phyloP scores from a whole-genome alignment of 129 eudicot genomes.

The Tagetes erecta region DNA sequence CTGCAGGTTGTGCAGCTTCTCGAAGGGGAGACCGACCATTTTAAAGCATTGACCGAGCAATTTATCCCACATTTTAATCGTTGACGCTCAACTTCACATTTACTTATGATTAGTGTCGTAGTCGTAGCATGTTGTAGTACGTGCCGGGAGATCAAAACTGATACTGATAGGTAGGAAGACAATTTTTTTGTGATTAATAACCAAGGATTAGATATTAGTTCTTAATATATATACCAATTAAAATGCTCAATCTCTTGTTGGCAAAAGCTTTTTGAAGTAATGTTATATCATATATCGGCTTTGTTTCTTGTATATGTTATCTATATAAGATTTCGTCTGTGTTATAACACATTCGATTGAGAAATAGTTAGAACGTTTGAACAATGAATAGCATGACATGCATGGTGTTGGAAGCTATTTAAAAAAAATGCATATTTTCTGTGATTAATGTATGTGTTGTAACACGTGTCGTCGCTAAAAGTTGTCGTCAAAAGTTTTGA shows the following conservation, averaged over 20 bases:
- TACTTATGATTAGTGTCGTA: not conserved
- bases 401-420: not conserved
- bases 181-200: constrained; percentile 1
- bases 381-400: not conserved
- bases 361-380: not conserved
- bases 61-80: constrained; percentile 62
- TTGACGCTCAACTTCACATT: constrained; percentile 6
- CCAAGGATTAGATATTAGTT: not conserved
- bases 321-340: not conserved
- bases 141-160: not conserved
- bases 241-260: not conserved
- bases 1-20: constrained; percentile 69
- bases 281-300: not conserved
- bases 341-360: not conserved
- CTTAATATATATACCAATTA: not conserved
- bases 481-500: too few relatives aligned
- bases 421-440: not conserved
- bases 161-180: not conserved
- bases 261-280: not conserved
- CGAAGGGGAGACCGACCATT: constrained; percentile 70
- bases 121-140: too few relatives aligned
- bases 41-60: constrained; percentile 56
- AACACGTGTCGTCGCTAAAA: too few relatives aligned
- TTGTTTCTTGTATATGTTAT: not conserved
- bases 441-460: not conserved